Percentiles rank a stretch among this genome's conserved stretches.
Conservation (phyloP, 2,329 filamentous ascomycete genomes). For the Lecanicillium sp. region DNA sequence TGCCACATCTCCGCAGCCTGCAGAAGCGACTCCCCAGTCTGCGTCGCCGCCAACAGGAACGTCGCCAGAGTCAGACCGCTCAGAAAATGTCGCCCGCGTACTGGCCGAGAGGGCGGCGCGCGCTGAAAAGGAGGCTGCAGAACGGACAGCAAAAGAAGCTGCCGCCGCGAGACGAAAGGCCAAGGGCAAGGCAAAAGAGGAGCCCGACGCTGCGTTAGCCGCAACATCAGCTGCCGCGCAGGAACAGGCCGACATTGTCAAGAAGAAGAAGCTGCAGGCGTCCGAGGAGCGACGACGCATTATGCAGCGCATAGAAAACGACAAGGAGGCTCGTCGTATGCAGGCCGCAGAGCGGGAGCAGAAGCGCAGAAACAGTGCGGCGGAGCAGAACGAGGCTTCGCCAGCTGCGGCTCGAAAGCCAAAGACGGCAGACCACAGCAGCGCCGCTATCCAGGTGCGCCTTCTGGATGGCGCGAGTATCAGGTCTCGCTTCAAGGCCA, state of each 20-base stretch:
- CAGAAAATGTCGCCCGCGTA: slow-evolving; percentile 27
- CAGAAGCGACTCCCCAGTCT: slow-evolving; percentile 10
- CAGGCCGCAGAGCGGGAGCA: slow-evolving; percentile 43
- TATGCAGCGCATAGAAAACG: slow-evolving; percentile 66
- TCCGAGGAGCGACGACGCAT: slow-evolving; percentile 64
- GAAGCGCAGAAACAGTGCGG: slow-evolving; percentile 22
- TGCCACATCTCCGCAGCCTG: background rate
- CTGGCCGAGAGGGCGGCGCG: slow-evolving; percentile 44
- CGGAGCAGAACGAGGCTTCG: slow-evolving; percentile 20
- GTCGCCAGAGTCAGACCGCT: slow-evolving; percentile 18
- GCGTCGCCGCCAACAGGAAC: slow-evolving; percentile 14
- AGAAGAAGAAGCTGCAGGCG: slow-evolving; percentile 57
- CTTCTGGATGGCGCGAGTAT: slow-evolving; percentile 80
- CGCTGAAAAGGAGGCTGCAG: slow-evolving; percentile 33
- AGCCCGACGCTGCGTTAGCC: slow-evolving; percentile 25
- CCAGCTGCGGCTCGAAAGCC: slow-evolving; percentile 24
- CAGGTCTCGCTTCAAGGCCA: slow-evolving; percentile 60
- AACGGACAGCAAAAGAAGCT: slow-evolving; percentile 42
- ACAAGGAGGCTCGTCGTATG: slow-evolving; percentile 60
- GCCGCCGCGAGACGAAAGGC: slow-evolving; percentile 16
- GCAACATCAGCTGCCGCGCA: slow-evolving; percentile 24
- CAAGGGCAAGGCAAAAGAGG: slow-evolving; percentile 42
- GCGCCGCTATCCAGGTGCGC: slow-evolving; percentile 62
- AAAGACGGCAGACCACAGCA: slow-evolving; percentile 20
- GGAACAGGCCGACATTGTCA: slow-evolving; percentile 46